Percentiles rank a stretch among this genome's conserved stretches.
phyloP scores from a whole-genome alignment of 148 eudicot species.

The Amaranthus hypochondriacus region DNA sequence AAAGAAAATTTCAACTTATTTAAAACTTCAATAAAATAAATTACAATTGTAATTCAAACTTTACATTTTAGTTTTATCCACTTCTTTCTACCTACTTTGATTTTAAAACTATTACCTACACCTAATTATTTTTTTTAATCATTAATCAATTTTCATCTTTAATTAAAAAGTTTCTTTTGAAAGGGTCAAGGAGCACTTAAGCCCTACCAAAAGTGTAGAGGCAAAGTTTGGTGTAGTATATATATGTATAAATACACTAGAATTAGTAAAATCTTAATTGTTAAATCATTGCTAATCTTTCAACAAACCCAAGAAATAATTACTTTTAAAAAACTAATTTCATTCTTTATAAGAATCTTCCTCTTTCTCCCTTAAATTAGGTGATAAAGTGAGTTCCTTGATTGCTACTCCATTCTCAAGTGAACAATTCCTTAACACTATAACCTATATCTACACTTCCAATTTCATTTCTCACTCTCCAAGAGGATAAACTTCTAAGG shows the following conservation, averaged over 20 bases:
- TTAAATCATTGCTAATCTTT: constrained; percentile 8
- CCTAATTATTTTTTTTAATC: too few species aligned
- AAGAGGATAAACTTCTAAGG: constrained; percentile 24
- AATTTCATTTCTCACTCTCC: constrained; percentile 3
- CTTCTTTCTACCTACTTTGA: too few species aligned
- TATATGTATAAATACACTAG: not conserved
- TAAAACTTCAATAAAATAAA: too few species aligned
- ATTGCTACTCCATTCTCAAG: constrained; percentile 29
- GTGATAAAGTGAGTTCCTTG: constrained; percentile 32
- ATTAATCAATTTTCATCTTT: too few species aligned
- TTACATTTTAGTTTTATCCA: too few species aligned
- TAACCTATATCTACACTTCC: constrained; percentile 19
- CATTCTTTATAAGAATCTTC: constrained; percentile 12
- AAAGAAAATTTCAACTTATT: too few species aligned
- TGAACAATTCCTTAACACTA: constrained; percentile 18
- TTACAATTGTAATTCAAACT: too few species aligned
- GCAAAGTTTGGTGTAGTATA: constrained; percentile 13
- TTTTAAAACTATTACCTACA: too few species aligned
- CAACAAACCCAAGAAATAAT: constrained; percentile 5
- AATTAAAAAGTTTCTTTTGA: too few species aligned
- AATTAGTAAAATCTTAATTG: not conserved
- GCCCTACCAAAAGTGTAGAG: not conserved
- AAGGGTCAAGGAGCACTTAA: too few species aligned
- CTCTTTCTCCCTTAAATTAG: constrained; percentile 20
- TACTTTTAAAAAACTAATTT: not conserved